Evolutionary conservation across 1,284 basidiomycete species (phyloP), one percentile per base, ranked within the genome.

Genomic region (Apiotrichum mycotoxinovorans): DNA sequence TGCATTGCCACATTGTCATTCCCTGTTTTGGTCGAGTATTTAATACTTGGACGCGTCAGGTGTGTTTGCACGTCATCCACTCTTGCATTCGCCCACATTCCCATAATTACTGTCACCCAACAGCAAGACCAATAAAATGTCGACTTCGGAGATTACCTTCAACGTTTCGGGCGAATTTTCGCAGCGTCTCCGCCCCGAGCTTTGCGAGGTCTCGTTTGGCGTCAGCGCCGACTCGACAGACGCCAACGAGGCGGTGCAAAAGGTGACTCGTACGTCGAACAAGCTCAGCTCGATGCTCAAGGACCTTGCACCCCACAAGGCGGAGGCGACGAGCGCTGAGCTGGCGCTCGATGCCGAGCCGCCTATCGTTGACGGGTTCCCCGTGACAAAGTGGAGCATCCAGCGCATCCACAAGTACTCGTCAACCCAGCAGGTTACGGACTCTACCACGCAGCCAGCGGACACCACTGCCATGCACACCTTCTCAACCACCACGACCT

Each of bases 371-470:
- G 43, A 50, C 22, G 54, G 52, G 33, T 48, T 42, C 45, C 60
- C 60, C 20, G 48, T 62, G 26, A 54, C 57, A n/a, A 56, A 40
- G 34, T 62, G 60, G 60, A 53, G 35, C 34, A 42, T 56, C 40
- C 54, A 62, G 54, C 42, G 51, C 40, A 23, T 62, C 20, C 42
- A 47, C 33, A 54, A 55, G 12, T 55, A 46, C 35, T 27, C 47
- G 17, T 30, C 22, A 25, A 40, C 20, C 23, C 27, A 35, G 26
- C 30, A 22, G n/a, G 43, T 34, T 25, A 43, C 40, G 25, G 34
- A 38, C 47, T 11, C 35, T 12, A 35, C 10, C 17, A 25, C 18
- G 12, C 3, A 25, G 20, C 30, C 33, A 22, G 22, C 9, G 4
- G n/a, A n/a, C 20, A 25, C 34, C 44, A 44, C 40, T 33, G 40